phyloP scores from a whole-genome alignment of 2,329 filamentous ascomycete genomes.

The Paramyrothecium sp. region DNA sequence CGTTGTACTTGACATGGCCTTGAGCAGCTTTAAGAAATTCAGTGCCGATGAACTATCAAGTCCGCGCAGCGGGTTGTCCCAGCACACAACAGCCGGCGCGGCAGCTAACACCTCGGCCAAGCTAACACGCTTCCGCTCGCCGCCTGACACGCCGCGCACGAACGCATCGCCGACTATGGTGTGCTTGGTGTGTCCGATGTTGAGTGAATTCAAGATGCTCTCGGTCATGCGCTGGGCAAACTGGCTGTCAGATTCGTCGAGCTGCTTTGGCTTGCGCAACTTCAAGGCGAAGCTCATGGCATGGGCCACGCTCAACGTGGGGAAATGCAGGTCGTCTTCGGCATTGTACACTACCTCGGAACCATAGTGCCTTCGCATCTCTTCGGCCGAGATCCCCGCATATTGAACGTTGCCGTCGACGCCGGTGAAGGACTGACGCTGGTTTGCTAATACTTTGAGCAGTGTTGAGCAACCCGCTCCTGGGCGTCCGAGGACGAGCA shows the following conservation, averaged over 20 bases:
- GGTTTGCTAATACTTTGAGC: background rate
- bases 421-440: background rate
- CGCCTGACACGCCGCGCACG: background rate
- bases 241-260: background rate
- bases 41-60: background rate
- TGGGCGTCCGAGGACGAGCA: background rate
- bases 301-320: background rate
- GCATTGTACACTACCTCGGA: background rate
- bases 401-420: background rate
- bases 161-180: background rate
- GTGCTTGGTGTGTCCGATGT: background rate
- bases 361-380: background rate
- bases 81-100: background rate
- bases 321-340: background rate
- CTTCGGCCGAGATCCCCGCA: background rate
- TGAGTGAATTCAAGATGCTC: background rate
- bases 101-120: background rate
- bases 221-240: background rate
- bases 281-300: background rate
- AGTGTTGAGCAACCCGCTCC: background rate
- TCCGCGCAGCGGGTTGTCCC: background rate
- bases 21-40: background rate
- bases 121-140: background rate
- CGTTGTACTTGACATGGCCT: background rate
- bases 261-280: background rate